Percentiles rank a stretch among this genome's conserved stretches.
Evolutionary conservation across 1,139 yeast species (phyloP).

Genomic region (Nadsonia starkeyi-henricii): DNA sequence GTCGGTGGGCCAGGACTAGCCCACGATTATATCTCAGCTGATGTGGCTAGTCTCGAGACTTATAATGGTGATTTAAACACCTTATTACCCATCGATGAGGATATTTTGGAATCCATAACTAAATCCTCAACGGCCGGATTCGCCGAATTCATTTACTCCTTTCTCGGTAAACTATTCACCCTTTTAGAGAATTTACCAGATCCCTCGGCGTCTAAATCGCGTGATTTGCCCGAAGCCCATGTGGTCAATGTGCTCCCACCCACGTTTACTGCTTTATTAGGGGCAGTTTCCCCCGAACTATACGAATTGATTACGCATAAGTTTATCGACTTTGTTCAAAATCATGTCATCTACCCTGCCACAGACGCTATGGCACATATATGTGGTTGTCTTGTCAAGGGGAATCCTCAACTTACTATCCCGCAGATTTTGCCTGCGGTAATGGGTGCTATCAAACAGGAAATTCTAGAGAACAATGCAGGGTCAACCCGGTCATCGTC

Average conservation of each 20-base stretch:
- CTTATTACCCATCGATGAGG: slow-evolving; percentile 27
- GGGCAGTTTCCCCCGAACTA: slow-evolving; percentile 54
- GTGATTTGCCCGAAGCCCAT: slow-evolving; percentile 25
- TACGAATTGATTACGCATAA: slow-evolving; percentile 40
- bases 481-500: slow-evolving; percentile 60
- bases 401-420: slow-evolving; percentile 40
- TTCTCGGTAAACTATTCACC: slow-evolving; percentile 46
- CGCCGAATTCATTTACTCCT: slow-evolving; percentile 41
- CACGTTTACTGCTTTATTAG: slow-evolving; percentile 51
- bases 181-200: slow-evolving; percentile 64
- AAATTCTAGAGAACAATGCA: slow-evolving; percentile 72
- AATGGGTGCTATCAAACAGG: slow-evolving; percentile 44
- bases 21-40: slow-evolving; percentile 51
- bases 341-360: slow-evolving; percentile 49
- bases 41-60: slow-evolving; percentile 22
- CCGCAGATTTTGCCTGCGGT: slow-evolving; percentile 33
- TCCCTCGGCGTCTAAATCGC: slow-evolving; percentile 14
- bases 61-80: slow-evolving; percentile 9
- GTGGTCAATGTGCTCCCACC: slow-evolving; percentile 49
- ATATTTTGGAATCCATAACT: slow-evolving; percentile 42
- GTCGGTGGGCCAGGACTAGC: slow-evolving; percentile 43
- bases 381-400: slow-evolving; percentile 52
- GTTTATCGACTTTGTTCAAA: slow-evolving; percentile 42
- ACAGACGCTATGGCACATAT: slow-evolving; percentile 59
- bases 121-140: slow-evolving; percentile 66